Percentiles rank a stretch among this genome's conserved stretches.
These are phyloP conservation scores for Monosporascus sp. DNA, from an alignment of 2,329 filamentous ascomycete genomes.

Conservation along the genomic window DNA sequence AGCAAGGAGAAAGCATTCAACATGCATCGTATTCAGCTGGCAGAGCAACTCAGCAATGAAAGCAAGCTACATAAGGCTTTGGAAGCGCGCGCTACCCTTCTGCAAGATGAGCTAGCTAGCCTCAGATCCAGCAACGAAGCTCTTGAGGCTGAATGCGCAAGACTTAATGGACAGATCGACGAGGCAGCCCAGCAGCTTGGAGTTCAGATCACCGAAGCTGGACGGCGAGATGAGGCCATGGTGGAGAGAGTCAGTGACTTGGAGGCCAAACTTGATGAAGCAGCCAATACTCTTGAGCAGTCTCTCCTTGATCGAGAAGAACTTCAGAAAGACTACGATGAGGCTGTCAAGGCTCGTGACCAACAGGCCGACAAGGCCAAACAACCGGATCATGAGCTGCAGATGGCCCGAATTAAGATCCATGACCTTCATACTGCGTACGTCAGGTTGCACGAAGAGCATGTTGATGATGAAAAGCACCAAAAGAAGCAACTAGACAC, in stretches of 20 bases:
- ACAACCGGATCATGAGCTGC: neutral
- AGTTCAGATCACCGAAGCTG: neutral
- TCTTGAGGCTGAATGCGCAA: conserved; percentile 2
- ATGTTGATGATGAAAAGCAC: too few relatives aligned
- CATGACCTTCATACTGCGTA: too few relatives aligned
- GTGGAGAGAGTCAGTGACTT: neutral
- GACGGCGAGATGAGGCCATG: neutral
- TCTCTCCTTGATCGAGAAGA: neutral
- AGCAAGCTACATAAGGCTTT: conserved; percentile 1
- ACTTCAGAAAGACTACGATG: conserved; percentile 1
- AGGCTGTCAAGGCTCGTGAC: neutral
- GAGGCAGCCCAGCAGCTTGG: neutral
- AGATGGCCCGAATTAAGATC: neutral
- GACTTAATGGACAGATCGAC: conserved; percentile 1
- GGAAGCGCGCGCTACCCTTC: conserved; percentile 2
- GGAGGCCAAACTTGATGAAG: conserved; percentile 2
- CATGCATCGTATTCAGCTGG: conserved; percentile 6
- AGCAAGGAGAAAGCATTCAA: conserved; percentile 1
- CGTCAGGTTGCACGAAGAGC: too few relatives aligned
- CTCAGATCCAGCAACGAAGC: conserved; percentile 3
- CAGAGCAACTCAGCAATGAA: conserved; percentile 5
- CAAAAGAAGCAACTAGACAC: too few relatives aligned
- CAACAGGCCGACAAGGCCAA: neutral
- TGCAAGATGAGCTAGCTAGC: conserved; percentile 3
- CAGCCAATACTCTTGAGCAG: conserved; percentile 1